phyloP scores from a whole-genome alignment of 805 yeast species.

The Ogataea wickerhamii region DNA sequence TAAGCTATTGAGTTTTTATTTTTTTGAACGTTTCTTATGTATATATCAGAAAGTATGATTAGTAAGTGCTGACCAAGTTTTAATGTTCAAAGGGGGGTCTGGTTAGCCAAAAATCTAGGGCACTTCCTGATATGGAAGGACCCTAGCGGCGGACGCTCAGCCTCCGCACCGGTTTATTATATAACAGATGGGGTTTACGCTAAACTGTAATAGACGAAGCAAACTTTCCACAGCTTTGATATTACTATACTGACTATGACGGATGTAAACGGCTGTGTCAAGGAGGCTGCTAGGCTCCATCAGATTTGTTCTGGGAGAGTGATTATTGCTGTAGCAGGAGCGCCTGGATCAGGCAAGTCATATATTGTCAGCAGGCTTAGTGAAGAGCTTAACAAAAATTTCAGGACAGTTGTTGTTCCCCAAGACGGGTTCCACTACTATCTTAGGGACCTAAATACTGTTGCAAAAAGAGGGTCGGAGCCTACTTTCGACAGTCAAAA shows the following conservation, averaged over 20 bases:
- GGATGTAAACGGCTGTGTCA: background rate
- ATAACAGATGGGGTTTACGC: too few species aligned
- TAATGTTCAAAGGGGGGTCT: too few species aligned
- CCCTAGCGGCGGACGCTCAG: too few species aligned
- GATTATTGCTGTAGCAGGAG: constrained; percentile 11
- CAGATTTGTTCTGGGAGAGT: constrained; percentile 1
- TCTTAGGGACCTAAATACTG: constrained; percentile 27
- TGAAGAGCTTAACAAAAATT: background rate
- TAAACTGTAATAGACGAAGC: too few species aligned
- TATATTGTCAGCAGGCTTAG: background rate
- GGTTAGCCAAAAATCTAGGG: too few species aligned
- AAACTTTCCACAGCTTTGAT: too few species aligned
- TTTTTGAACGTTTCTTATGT: constrained; percentile 2
- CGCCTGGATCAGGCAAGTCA: constrained; percentile 14
- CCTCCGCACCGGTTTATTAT: too few species aligned
- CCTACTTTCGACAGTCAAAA: constrained; percentile 38
- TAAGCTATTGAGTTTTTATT: background rate
- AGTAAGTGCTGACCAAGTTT: background rate
- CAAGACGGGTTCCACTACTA: constrained; percentile 40
- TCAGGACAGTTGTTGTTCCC: constrained; percentile 8
- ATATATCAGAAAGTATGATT: background rate
- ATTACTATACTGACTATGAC: too few species aligned
- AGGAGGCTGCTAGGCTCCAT: background rate
- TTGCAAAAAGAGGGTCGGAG: constrained; percentile 47
- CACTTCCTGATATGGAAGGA: too few species aligned